Conservation (phyloP, 2,329 filamentous ascomycete genomes). For the Colletotrichum sp. region DNA sequence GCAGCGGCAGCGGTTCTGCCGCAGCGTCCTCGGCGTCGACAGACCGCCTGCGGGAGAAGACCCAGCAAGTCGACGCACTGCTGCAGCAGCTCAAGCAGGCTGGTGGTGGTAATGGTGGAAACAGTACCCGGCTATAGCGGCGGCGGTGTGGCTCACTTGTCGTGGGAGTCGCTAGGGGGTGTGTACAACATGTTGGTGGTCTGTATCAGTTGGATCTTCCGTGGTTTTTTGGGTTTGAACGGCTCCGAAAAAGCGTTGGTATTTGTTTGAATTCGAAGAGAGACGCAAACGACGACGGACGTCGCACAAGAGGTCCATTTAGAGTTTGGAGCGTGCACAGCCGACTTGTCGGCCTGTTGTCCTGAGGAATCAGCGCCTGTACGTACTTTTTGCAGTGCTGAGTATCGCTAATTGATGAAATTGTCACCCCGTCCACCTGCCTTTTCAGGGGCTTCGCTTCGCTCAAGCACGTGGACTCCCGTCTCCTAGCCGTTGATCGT, state of each 20-base stretch:
- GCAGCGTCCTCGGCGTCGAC: not conserved
- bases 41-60: conserved; percentile 4
- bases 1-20: not conserved
- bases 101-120: not conserved
- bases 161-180: not conserved
- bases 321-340: conserved; percentile 14
- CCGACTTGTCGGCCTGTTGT: not conserved
- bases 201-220: not conserved
- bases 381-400: not conserved
- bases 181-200: not conserved
- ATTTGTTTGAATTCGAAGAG: not conserved
- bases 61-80: conserved; percentile 6
- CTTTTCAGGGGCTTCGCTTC: not conserved
- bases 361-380: conserved; percentile 1
- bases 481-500: not conserved
- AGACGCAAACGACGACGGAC: not conserved
- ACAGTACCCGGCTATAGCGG: not conserved
- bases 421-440: not conserved
- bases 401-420: not conserved
- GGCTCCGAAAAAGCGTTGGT: not conserved
- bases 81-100: conserved; percentile 9
- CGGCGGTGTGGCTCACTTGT: not conserved
- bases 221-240: not conserved
- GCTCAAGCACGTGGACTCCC: not conserved
- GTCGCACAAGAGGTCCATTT: conserved; percentile 6